phyloP scores from a whole-genome alignment of 805 yeast species.

The Yarrowia sp. region DNA sequence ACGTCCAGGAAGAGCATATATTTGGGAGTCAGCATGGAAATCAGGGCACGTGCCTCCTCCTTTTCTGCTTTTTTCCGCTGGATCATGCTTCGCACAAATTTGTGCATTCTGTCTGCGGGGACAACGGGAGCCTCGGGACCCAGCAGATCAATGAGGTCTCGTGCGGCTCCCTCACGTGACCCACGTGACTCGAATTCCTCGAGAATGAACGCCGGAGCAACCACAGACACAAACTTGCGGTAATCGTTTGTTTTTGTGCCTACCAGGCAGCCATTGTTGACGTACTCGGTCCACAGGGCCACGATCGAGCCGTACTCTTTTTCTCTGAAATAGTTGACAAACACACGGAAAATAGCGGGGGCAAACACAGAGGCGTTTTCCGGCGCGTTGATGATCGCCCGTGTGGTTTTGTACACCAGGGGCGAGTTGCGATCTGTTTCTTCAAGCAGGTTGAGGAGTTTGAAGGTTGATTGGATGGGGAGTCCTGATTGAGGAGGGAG shows the following conservation, averaged over 20 bases:
- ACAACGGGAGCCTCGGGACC: conserved; percentile 15
- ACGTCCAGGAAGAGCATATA: conserved; percentile 10
- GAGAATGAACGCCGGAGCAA: conserved; percentile 13
- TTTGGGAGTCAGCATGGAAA: not conserved
- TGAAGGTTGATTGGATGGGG: not conserved
- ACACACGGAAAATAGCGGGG: conserved; percentile 19
- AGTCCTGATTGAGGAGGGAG: not conserved
- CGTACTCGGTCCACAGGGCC: conserved; percentile 8
- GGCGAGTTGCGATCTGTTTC: conserved; percentile 16
- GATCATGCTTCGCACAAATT: not conserved
- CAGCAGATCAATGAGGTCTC: conserved; percentile 14
- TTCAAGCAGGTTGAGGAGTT: conserved; percentile 11
- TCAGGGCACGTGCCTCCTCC: not conserved
- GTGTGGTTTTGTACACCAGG: not conserved
- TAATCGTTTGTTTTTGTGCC: conserved; percentile 14
- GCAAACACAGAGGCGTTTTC: conserved; percentile 18
- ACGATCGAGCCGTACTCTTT: not conserved
- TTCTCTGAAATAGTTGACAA: not conserved
- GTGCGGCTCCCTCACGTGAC: conserved; percentile 17
- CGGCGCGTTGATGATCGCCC: not conserved
- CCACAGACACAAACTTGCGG: conserved; percentile 17
- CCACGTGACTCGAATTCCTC: conserved; percentile 22
- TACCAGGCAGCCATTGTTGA: conserved; percentile 6
- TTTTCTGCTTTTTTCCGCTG: not conserved
- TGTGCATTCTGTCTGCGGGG: not conserved